phyloP scores from a whole-genome alignment of 192 early-diverging fungal species.

The Chytriomyces sp. region DNA sequence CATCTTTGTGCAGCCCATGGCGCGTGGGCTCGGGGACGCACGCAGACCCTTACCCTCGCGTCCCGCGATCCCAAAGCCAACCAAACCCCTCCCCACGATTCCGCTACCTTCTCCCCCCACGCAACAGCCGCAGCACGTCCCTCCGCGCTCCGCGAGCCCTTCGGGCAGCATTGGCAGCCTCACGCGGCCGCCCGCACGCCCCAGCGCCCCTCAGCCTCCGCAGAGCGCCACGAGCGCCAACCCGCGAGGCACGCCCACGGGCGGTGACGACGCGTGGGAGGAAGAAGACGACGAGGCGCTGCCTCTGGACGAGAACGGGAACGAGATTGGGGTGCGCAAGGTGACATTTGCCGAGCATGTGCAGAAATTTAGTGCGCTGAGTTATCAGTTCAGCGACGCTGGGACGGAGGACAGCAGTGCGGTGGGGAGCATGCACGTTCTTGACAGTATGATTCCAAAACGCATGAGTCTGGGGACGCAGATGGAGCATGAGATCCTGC shows the following conservation, averaged over 20 bases:
- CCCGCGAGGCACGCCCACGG: not conserved
- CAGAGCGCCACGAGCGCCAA: not conserved
- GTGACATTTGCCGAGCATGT: not conserved
- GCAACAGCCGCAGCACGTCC: not conserved
- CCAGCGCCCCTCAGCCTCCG: not conserved
- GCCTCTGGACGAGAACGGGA: not conserved
- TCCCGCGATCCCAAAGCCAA: not conserved
- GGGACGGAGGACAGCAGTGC: not conserved
- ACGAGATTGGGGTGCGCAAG: no score
- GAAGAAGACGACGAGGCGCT: not conserved
- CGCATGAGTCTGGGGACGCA: not conserved
- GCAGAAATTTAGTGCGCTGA: not conserved
- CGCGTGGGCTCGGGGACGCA: not conserved
- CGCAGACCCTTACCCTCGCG: not conserved
- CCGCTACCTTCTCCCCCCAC: not conserved
- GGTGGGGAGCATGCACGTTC: not conserved
- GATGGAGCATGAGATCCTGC: not conserved
- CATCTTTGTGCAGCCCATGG: constrained; percentile 10
- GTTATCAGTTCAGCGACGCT: not conserved
- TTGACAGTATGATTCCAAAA: not conserved
- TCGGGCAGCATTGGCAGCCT: not conserved
- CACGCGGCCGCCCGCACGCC: not conserved
- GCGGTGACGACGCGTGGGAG: not conserved
- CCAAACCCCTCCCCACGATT: not conserved
- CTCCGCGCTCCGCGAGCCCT: not conserved